Evolutionary conservation across 441 rosid species (phyloP).

Genomic region (Croton setiger): DNA sequence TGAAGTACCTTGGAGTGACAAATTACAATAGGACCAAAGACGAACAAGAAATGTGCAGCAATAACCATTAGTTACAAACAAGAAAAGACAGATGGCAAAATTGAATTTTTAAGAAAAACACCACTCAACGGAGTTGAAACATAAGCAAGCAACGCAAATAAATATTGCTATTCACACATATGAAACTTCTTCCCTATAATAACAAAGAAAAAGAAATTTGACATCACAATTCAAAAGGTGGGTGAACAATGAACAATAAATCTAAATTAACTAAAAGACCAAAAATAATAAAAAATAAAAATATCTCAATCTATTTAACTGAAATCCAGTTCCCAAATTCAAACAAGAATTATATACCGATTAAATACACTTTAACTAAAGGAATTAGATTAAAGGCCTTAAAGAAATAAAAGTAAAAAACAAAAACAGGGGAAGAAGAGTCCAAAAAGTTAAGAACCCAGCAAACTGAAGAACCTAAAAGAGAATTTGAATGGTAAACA

Average conservation of each 20-base stretch:
- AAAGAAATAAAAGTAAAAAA: neutral
- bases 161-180: neutral
- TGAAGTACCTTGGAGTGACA: neutral
- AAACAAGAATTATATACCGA: neutral
- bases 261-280: too few relatives aligned
- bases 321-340: constrained; percentile 2
- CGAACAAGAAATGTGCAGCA: neutral
- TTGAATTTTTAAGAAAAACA: neutral
- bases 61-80: neutral
- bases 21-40: neutral
- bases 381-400: neutral
- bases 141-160: neutral
- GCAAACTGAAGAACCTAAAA: constrained; percentile 9
- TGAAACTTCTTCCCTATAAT: neutral
- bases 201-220: too few relatives aligned
- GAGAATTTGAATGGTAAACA: neutral
- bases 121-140: neutral
- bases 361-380: neutral
- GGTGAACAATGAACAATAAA: too few relatives aligned
- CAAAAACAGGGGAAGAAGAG: neutral
- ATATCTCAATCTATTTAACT: neutral
- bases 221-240: too few relatives aligned
- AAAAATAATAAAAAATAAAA: neutral
- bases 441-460: neutral
- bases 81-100: neutral